Evolutionary conservation across 208 protist genomes (phyloP), one percentile per base, ranked within the genome.

Genomic region (Leishmania turanica): DNA sequence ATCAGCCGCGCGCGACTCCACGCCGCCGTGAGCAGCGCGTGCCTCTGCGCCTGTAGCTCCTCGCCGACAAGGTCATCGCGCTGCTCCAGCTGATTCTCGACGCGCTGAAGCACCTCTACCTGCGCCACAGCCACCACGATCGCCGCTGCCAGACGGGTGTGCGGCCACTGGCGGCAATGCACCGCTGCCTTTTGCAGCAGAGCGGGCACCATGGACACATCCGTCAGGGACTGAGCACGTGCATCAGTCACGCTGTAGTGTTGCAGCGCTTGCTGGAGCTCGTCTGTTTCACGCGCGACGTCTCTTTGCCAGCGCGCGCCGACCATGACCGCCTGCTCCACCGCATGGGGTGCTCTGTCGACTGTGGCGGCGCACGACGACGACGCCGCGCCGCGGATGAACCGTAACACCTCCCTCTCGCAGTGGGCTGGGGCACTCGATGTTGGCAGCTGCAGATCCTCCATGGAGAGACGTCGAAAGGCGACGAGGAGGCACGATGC

Each of bases 391-490:
- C 93, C 92, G 53, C 91, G 90, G 79, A 97, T 93, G 74, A 92
- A 95, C 27, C 86, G 47, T 40, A 94, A 69, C 24, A 97, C 93
- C 72, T 88, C 76, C 19, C 83, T 75, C 84, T 94, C 90, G 1
- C 93, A 85, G 42, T 91, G 84, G 2, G 77, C 62, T 19, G 91
- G 91, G 1, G 86, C 93, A 37, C 82, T 86, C 45, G 85, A 80
- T 2, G 70, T 91, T 21, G 92, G 91, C 47, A 95, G 86, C 27
- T 84, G 77, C 69, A 97, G 84, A 42, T 95, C 84, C 15, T 78
- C 80, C 88, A 97, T 92, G 0, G 86, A 84, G 7, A 97, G 84
- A 11, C 60, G 72, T 0, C 89, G 84, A 78, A 93, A 97, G 37
- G 53, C 77, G 54, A 72, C 49, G 53, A 91, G 79, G 0, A 93